phyloP scores from a whole-genome alignment of 2,329 filamentous ascomycete genomes.

The Microascus cirrosus region DNA sequence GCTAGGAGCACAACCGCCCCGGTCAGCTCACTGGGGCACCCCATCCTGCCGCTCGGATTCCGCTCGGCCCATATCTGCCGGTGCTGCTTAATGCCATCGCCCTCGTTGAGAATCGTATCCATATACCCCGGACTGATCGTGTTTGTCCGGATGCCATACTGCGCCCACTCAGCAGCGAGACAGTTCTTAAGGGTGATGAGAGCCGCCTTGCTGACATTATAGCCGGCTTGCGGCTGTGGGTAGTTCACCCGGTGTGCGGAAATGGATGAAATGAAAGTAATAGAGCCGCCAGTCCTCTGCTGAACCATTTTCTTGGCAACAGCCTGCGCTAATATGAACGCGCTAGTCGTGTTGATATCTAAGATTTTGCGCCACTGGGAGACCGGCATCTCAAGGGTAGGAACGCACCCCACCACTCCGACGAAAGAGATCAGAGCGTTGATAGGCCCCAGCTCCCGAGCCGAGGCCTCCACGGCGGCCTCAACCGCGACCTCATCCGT shows the following conservation, averaged over 20 bases:
- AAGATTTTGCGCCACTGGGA: slow-evolving; percentile 62
- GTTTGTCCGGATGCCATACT: slow-evolving; percentile 72
- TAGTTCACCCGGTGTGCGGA: slow-evolving; percentile 78
- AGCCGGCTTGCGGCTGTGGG: slow-evolving; percentile 72
- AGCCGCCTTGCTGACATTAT: slow-evolving; percentile 76
- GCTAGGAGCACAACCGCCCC: slow-evolving; percentile 50
- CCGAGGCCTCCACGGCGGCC: slow-evolving; percentile 55
- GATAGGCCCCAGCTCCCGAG: slow-evolving; percentile 54
- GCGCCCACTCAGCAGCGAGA: slow-evolving; percentile 75
- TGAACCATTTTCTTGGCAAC: slow-evolving; percentile 63
- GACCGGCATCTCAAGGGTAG: slow-evolving; percentile 51
- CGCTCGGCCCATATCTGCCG: slow-evolving; percentile 44
- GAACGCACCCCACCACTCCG: slow-evolving; percentile 54
- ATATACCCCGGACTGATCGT: slow-evolving; percentile 79
- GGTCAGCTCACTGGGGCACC: slow-evolving; percentile 48
- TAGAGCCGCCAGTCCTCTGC: slow-evolving; percentile 58
- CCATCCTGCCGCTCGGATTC: slow-evolving; percentile 57
- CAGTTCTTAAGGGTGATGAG: slow-evolving; percentile 71
- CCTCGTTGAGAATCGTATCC: slow-evolving; percentile 71
- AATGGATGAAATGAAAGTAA: slow-evolving; percentile 72
- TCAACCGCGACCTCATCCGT: slow-evolving; percentile 60
- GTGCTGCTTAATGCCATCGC: slow-evolving; percentile 41
- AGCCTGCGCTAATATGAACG: slow-evolving; percentile 67
- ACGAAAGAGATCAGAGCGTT: slow-evolving; percentile 73
- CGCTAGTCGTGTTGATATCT: slow-evolving; percentile 73